Evolutionary conservation across 176 grass and related monocot species (phyloP).

Genomic region (Hordeum vulgare): DNA sequence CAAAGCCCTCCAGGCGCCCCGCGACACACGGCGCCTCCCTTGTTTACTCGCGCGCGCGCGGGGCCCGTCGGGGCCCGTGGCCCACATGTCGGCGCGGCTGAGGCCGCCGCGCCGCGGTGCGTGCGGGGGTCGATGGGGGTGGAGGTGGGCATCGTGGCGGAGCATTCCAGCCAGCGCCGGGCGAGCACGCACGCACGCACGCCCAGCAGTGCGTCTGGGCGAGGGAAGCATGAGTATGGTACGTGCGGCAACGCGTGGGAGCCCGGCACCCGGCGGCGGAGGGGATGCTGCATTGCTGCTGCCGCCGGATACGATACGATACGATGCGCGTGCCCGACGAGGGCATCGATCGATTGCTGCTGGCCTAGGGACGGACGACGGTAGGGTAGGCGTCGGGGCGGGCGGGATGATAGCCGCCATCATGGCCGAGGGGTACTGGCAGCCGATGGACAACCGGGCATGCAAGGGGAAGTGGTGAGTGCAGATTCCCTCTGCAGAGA

Average conservation of each 20-base stretch:
- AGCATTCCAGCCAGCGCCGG: conserved; percentile 19
- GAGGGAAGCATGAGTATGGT: background rate
- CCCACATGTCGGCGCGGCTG: background rate
- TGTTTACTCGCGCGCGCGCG: background rate
- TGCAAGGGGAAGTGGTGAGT: background rate
- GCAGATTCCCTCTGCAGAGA: too few relatives aligned
- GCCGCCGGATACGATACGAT: background rate
- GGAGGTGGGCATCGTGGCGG: conserved; percentile 27
- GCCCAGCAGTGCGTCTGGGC: background rate
- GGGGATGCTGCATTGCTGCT: background rate
- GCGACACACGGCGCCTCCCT: background rate
- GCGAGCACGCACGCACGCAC: background rate
- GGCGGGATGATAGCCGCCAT: background rate
- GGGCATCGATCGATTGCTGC: too few relatives aligned
- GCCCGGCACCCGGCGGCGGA: background rate
- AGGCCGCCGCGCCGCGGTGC: accelerated
- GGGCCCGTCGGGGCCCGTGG: too few relatives aligned
- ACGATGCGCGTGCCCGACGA: background rate
- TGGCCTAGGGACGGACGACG: background rate
- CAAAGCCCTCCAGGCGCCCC: background rate
- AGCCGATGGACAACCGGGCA: conserved; percentile 16
- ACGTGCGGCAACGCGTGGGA: background rate
- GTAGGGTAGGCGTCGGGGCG: background rate
- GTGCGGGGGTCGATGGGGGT: background rate
- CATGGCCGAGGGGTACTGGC: background rate